Percentiles rank a stretch among this genome's conserved stretches.
These are phyloP conservation scores for Tilletia walkeri DNA, from an alignment of 1,284 basidiomycete species.

Conservation along the genomic window DNA sequence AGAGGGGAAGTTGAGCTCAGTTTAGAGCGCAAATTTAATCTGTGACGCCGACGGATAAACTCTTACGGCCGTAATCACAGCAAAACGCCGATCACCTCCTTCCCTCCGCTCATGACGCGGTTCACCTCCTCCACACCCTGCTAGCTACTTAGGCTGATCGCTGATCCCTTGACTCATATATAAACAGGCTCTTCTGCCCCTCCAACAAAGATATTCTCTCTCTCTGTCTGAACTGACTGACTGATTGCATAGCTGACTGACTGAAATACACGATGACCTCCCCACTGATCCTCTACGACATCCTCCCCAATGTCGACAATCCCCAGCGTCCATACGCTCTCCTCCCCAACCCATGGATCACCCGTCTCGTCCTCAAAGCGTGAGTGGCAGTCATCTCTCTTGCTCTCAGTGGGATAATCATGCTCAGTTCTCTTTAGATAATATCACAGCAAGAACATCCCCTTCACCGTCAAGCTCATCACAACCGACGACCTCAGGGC, in stretches of 20 bases:
- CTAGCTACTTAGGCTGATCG: too few relatives aligned
- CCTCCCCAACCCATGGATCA: slow-evolving; percentile 16
- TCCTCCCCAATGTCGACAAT: background rate
- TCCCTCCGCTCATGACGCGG: too few relatives aligned
- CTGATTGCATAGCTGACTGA: background rate
- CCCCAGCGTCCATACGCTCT: background rate
- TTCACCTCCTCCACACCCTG: too few relatives aligned
- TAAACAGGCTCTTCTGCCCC: background rate
- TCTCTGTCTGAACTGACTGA: background rate
- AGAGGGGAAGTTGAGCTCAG: too few relatives aligned
- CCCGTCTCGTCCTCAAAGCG: slow-evolving; percentile 13
- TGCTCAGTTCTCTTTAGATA: background rate
- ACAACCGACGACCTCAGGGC: background rate
- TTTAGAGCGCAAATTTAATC: too few relatives aligned
- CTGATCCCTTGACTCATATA: too few relatives aligned
- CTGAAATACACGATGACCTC: background rate
- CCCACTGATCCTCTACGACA: background rate
- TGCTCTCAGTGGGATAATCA: background rate
- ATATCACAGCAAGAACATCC: slow-evolving; percentile 13
- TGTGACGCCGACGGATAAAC: too few relatives aligned
- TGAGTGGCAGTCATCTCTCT: background rate
- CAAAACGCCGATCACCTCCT: too few relatives aligned
- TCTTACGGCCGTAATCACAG: too few relatives aligned
- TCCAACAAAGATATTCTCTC: background rate
- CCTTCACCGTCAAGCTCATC: slow-evolving; percentile 16